phyloP scores from a whole-genome alignment of 805 yeast species.

The Hanseniaspora lachancei region DNA sequence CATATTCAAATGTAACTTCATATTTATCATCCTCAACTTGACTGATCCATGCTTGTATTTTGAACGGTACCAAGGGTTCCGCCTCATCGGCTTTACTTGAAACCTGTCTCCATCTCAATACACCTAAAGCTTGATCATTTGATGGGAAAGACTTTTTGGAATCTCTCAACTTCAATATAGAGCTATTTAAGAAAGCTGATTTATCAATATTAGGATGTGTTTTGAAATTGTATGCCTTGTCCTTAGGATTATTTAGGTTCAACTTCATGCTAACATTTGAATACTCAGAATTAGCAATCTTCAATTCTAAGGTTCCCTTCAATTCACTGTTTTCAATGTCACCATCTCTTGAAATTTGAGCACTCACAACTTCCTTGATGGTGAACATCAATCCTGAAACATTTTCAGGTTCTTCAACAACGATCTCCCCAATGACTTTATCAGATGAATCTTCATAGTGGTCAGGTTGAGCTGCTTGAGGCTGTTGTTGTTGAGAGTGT shows the following conservation, averaged over 20 bases:
- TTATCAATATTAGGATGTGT: conserved; percentile 96
- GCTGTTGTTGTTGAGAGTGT: conserved; percentile 17
- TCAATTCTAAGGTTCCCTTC: conserved; percentile 80
- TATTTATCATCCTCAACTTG: conserved; percentile 7
- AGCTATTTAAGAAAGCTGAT: conserved; percentile 42
- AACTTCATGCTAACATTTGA: conserved; percentile 55
- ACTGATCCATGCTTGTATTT: conserved; percentile 74
- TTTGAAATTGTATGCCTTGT: conserved; percentile 52
- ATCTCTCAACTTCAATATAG: conserved; percentile 63
- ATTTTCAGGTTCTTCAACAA: conserved; percentile 21
- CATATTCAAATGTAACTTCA: conserved; percentile 78
- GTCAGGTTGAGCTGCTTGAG: conserved; percentile 13
- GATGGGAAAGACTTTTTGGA: conserved; percentile 72
- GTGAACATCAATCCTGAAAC: conserved; percentile 73
- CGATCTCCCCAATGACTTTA: conserved; percentile 2
- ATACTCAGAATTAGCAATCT: conserved; percentile 64
- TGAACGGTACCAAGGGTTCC: conserved; percentile 45
- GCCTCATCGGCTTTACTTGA: conserved; percentile 37
- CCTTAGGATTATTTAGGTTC: conserved; percentile 30
- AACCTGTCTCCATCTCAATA: conserved; percentile 78
- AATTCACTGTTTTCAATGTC: conserved; percentile 55
- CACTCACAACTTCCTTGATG: conserved; percentile 63
- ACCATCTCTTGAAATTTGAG: conserved; percentile 77
- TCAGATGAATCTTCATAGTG: conserved; percentile 7
- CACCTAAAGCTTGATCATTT: conserved; percentile 80